These are phyloP conservation scores for Sporobolus alterniflorus DNA, from an alignment of 202 grass and related monocot genomes.

Conservation along the genomic window DNA sequence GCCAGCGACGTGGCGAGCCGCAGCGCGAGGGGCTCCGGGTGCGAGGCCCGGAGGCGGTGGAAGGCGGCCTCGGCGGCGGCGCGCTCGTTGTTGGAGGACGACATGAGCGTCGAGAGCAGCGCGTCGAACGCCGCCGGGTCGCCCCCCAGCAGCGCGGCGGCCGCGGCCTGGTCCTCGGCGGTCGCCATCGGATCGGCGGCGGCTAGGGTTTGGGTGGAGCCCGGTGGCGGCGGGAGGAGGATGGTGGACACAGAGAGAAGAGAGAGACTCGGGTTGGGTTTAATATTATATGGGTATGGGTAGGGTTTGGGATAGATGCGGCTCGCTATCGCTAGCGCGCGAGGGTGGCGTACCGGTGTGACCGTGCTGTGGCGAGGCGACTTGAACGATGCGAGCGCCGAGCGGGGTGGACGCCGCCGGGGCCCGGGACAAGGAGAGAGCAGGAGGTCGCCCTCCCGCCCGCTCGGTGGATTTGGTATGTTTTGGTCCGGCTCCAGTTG, in stretches of 20 bases:
- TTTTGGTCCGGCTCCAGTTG: constrained; percentile 20
- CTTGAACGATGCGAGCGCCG: background rate
- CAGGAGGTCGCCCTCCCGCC: background rate
- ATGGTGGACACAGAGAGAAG: constrained; percentile 16
- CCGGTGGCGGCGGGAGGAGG: background rate
- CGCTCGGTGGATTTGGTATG: background rate
- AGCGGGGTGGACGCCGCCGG: background rate
- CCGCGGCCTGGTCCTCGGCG: constrained; percentile 58
- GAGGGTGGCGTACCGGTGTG: background rate
- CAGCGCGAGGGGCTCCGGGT: constrained; percentile 78
- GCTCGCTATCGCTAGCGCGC: background rate
- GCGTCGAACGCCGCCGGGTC: constrained; percentile 75
- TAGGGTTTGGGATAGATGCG: constrained; percentile 64
- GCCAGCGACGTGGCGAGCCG: constrained; percentile 72
- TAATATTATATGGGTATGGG: constrained; percentile 58
- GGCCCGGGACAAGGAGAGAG: background rate
- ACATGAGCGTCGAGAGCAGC: constrained; percentile 82
- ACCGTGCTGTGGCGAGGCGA: background rate
- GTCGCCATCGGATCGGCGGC: constrained; percentile 48
- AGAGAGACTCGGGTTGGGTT: constrained; percentile 18
- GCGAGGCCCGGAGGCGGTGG: constrained; percentile 73
- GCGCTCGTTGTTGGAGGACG: constrained; percentile 87
- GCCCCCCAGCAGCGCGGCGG: constrained; percentile 69
- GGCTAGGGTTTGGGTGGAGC: constrained; percentile 31
- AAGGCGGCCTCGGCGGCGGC: constrained; percentile 88